Base-by-base conservation (phyloP, 2,329 filamentous ascomycete species). In the Tolypocladium sp. region DNA sequence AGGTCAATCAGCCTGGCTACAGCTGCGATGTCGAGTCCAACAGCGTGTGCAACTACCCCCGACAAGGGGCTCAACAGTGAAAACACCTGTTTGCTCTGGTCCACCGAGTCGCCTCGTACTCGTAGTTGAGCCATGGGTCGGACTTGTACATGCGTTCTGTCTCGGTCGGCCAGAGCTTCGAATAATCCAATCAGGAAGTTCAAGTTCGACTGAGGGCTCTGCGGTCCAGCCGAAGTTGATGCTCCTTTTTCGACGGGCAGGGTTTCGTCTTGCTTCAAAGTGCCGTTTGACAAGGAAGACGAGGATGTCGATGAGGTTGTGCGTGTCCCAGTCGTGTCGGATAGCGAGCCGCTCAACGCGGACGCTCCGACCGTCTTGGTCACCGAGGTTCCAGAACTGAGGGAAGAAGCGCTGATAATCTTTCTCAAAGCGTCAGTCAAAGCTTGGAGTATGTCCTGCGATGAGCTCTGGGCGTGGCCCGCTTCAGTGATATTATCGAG, bases 1-100 rank as follows among this genome's bases (percentile, higher is more conserved):
- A 60, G 55, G 27, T 69, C 67, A 20, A 64, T 59, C 41, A 69
- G 58, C 41, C 33, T 61, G n/a, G 64, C 65, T 5, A 63, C 63
- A 20, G 63, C 62, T 13, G 59, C 60, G 1, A 60, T 37, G 51
- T 67, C 64, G 7, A 64, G 54, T 17, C 22, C 51, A 35, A 62
- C 63, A 25, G 66, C 63, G 37, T 65, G 59, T 2, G 41, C 54
- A 9, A 67, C 59, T 9, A 68, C 56, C 15, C 57, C 49, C 2
- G 66, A 63, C 10, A 66, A 56, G n/a, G 57, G 57, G 17, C 55
- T 55, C 7, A 68, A 52, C 15, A 68, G 54, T 9, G 63, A 65
- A 35, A 63, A 33, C 3, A 58, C 42, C 10, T 59, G 35, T 13
- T 59, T 22, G 13, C 35, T 7, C 10, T 60, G 52, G 22, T 44